Base-by-base conservation (phyloP, 2,329 filamentous ascomycete species). In the Teratosphaeria zuluensis region DNA sequence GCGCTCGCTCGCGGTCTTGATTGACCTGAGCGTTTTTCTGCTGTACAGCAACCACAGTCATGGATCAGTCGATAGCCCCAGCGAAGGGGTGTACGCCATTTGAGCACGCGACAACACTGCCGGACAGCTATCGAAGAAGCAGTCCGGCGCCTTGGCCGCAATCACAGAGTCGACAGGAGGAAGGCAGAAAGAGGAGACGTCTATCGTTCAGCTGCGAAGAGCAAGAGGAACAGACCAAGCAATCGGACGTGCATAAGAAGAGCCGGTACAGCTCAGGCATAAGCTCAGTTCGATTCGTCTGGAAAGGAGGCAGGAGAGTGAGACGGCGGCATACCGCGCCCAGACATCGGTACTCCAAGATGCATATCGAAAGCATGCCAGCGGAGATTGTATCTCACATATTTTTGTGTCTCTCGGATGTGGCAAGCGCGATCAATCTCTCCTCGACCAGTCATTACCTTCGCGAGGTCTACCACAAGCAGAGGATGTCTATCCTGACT, bases 311-410 rank as follows among this genome's bases (percentile, higher is more conserved):
- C 16, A 19, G 46, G 24, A 33, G 30, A 21, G 8, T n/a, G 6
- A 19, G 42, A 38, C 38, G 28, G 48, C 42, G 55, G 42, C 28
- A 60, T 60, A 42, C 35, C 11, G 28, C 21, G 32, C 19, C 42
- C 6, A 48, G 19, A 8, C 21, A 53, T n/a, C 31, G 8, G 9
- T 53, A 33, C 58, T 57, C 62, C 69, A 74, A 62, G 58, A 85
- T 85, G 82, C 66, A 76, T 56, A 76, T 85, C 72, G 74, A 81
- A 64, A 66, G 76, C 56, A 74, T 86, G 30, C 77, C 83, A 28
- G 82, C 80, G 66, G 83, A 85, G 73, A 77, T 84, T 57, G 66
- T 84, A 59, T 75, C 80, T 61, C 80, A 84, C 58, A 75, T 86
- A 56, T 83, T 80, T 69, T 74, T 78, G 58, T 81, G 76, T 56